Percentiles rank a stretch among this genome's conserved stretches.
Conservation (phyloP, 2,329 filamentous ascomycete species). For the Trichoderma cornu-damae region DNA sequence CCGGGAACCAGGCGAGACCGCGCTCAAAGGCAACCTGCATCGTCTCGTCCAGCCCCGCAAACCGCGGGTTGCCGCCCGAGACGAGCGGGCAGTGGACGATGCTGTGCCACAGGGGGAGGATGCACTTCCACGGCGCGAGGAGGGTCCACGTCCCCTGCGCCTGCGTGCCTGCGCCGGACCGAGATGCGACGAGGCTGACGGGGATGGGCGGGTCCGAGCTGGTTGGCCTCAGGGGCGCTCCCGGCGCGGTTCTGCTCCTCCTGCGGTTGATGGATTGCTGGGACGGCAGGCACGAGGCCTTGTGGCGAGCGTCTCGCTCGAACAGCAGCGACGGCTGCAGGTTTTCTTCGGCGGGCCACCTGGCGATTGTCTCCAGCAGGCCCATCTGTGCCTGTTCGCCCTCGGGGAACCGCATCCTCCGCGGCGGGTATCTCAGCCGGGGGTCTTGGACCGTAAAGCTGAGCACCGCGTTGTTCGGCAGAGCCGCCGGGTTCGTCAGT, state of each 20-base stretch:
- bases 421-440: constrained; percentile 70
- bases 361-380: constrained; percentile 57
- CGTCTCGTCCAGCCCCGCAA: constrained; percentile 75
- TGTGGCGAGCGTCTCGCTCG: constrained; percentile 59
- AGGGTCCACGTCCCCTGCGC: constrained; percentile 73
- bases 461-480: constrained; percentile 66
- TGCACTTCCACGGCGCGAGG: constrained; percentile 84
- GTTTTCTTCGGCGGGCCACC: constrained; percentile 60
- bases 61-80: constrained; percentile 72
- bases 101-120: constrained; percentile 78
- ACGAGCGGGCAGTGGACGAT: constrained; percentile 77
- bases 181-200: constrained; percentile 61
- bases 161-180: constrained; percentile 42
- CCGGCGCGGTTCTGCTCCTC: constrained; percentile 58
- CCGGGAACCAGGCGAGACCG: constrained; percentile 75
- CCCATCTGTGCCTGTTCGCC: constrained; percentile 33
- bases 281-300: constrained; percentile 61
- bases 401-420: constrained; percentile 43
- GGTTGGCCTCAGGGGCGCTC: constrained; percentile 53
- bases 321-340: constrained; percentile 56
- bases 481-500: constrained; percentile 61
- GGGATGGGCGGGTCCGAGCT: constrained; percentile 71
- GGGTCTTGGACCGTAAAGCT: constrained; percentile 74
- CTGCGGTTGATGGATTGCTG: constrained; percentile 79
- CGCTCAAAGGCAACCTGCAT: constrained; percentile 79